phyloP scores from a whole-genome alignment of 495 filamentous ascomycete genomes.

The Neurospora cerealis region DNA sequence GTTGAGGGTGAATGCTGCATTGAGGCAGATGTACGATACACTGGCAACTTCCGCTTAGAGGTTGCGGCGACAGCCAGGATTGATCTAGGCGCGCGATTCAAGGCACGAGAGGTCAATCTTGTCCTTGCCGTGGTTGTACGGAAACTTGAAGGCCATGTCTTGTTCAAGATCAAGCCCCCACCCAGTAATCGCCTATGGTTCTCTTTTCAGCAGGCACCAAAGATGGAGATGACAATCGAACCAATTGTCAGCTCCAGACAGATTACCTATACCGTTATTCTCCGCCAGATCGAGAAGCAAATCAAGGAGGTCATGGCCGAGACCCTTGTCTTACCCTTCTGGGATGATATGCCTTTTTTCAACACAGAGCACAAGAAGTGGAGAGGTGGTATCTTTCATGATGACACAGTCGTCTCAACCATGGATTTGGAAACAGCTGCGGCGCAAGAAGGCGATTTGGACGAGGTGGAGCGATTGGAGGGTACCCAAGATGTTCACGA shows the following conservation, averaged over 20 bases:
- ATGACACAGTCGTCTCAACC: constrained; percentile 29
- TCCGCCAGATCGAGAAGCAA: constrained; percentile 85
- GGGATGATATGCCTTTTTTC: constrained; percentile 89
- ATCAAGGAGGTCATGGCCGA: constrained; percentile 90
- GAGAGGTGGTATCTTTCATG: constrained; percentile 83
- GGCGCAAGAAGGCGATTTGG: constrained; percentile 49
- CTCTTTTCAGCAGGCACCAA: constrained; percentile 82
- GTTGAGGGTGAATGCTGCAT: constrained; percentile 81
- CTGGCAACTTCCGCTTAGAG: constrained; percentile 79
- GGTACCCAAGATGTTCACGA: constrained; percentile 14
- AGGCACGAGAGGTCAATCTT: constrained; percentile 78
- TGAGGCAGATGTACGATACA: constrained; percentile 80
- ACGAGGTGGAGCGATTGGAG: constrained; percentile 36
- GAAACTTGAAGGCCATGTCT: constrained; percentile 72
- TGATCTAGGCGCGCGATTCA: constrained; percentile 81
- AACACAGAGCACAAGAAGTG: constrained; percentile 64
- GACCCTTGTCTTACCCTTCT: constrained; percentile 86
- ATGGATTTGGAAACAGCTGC: constrained; percentile 34
- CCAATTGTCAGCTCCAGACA: constrained; percentile 92
- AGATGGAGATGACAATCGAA: constrained; percentile 84
- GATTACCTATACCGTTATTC: constrained; percentile 85
- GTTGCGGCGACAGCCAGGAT: constrained; percentile 84
- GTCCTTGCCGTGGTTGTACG: constrained; percentile 79
- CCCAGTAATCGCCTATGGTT: constrained; percentile 94
- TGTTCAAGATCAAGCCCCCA: constrained; percentile 85